Evolutionary conservation across 2,329 filamentous ascomycete genomes (phyloP).

Genomic region (Verticillium longisporum): DNA sequence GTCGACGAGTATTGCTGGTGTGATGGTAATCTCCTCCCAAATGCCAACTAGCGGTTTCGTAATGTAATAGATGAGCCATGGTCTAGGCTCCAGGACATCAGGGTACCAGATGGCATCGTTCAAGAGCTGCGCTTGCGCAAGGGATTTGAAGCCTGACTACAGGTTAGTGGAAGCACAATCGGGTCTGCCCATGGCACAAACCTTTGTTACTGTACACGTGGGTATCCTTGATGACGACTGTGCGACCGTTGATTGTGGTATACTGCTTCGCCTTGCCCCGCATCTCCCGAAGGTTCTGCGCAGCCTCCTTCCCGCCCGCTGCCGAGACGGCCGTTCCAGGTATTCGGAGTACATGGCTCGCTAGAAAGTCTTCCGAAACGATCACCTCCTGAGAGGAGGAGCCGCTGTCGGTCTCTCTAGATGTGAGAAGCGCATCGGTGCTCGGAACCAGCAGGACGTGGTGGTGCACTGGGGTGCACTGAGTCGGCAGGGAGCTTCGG

Average conservation of each 20-base stretch:
- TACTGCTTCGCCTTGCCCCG: conserved; percentile 93
- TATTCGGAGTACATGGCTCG: conserved; percentile 91
- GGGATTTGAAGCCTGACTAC: conserved; percentile 71
- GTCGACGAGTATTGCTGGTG: conserved; percentile 54
- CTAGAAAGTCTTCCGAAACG: conserved; percentile 87
- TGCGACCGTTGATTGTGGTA: conserved; percentile 85
- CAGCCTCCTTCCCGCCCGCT: conserved; percentile 48
- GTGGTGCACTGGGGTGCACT: conserved; percentile 87
- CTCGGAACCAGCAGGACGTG: conserved; percentile 91
- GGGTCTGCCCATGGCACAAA: conserved; percentile 22
- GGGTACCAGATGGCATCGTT: conserved; percentile 83
- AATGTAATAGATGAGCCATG: conserved; percentile 97
- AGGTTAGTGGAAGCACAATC: conserved; percentile 2
- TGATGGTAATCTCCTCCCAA: conserved; percentile 69
- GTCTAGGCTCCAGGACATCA: conserved; percentile 79
- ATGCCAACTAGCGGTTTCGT: conserved; percentile 79
- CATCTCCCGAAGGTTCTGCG: conserved; percentile 70
- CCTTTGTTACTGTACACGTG: conserved; percentile 96
- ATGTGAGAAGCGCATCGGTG: conserved; percentile 83
- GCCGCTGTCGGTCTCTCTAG: conserved; percentile 81
- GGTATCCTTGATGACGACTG: conserved; percentile 88
- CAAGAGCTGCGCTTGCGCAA: conserved; percentile 83
- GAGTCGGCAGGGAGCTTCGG: conserved; percentile 83
- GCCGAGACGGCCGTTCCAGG: conserved; percentile 44
- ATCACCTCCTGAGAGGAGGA: conserved; percentile 72